phyloP scores from a whole-genome alignment of 306 rosid species.

The Trichosanthes truncata region DNA sequence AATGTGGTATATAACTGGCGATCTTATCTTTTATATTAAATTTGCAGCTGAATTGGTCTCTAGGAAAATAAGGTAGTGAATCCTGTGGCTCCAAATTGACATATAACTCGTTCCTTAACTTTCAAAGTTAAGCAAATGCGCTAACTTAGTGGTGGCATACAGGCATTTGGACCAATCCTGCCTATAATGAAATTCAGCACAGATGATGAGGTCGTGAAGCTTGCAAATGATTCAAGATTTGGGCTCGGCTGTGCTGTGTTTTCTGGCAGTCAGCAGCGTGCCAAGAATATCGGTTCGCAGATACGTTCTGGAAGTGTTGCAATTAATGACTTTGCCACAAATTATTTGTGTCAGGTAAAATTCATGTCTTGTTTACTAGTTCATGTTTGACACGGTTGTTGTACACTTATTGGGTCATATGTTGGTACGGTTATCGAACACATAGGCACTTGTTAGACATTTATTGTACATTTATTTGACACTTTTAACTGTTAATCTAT shows the following conservation, averaged over 20 bases:
- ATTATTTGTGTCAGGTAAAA: constrained; percentile 81
- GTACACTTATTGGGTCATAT: background rate
- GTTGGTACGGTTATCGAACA: background rate
- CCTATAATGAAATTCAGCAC: constrained; percentile 82
- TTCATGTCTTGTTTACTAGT: background rate
- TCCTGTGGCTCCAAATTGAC: background rate
- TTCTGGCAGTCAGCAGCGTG: constrained; percentile 70
- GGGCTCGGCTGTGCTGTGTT: constrained; percentile 96
- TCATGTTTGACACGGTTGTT: background rate
- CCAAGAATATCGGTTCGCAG: constrained; percentile 70
- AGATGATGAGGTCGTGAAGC: constrained; percentile 68
- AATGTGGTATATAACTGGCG: background rate
- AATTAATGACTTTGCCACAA: constrained; percentile 68
- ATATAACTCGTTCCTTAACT: background rate
- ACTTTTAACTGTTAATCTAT: too few relatives aligned
- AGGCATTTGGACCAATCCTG: constrained; percentile 93
- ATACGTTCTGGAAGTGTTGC: constrained; percentile 74
- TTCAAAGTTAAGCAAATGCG: background rate
- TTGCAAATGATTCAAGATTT: constrained; percentile 78
- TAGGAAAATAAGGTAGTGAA: background rate
- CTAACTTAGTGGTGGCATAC: constrained; percentile 4
- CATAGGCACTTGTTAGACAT: background rate
- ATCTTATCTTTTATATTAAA: background rate
- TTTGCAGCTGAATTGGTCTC: background rate
- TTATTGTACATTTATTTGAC: background rate